Evolutionary conservation across 257 asterid genomes (phyloP), one percentile per base, ranked within the genome.

Genomic region (Primulina tabacum): DNA sequence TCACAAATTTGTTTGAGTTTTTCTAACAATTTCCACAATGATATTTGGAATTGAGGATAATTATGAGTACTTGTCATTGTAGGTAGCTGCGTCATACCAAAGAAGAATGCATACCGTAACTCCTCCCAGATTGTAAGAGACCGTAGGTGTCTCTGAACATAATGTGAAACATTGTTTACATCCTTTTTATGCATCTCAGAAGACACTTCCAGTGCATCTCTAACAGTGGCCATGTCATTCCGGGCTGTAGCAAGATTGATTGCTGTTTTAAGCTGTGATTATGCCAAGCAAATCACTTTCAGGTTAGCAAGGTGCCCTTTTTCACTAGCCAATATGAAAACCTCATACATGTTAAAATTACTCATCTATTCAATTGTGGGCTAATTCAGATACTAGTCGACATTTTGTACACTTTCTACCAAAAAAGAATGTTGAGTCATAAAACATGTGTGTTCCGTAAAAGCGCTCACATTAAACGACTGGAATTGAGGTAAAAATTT

Each of bases 171-270:
- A 85, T 83, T 89, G 76, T 86, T 93, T 20, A 60, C 68, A 65
- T 90, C 99, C 86, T 77, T 85, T 76, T 93, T 93, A 82, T 84
- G 88, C 96, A 93, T 89, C 80, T 87, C 96, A 67, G 97, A 92
- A 61, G 99, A 93, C 69, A 93, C 99, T 85, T 93, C 97, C 78
- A 93, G 96, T 77, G 96, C 96, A 81, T 93, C 99, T 76, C 97
- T 85, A 69, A 84, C 82, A 63, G 97, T 93, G 75, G 86, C 92
- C 97, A 93, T 87, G 88, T 93, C 99, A 90, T 81, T 93, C 75
- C 99, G 89, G 79, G 96, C 85, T 62, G 80, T 84, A 77, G 96
- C 99, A 70, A 85, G 96, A 71, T 75, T 85, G 43, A 89, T 81
- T 66, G 99, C 96, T 63, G 96, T 93, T 83, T 93, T 93, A 67